Base-by-base conservation (phyloP, 495 filamentous ascomycete species). In the Penicillium bialowiezense region DNA sequence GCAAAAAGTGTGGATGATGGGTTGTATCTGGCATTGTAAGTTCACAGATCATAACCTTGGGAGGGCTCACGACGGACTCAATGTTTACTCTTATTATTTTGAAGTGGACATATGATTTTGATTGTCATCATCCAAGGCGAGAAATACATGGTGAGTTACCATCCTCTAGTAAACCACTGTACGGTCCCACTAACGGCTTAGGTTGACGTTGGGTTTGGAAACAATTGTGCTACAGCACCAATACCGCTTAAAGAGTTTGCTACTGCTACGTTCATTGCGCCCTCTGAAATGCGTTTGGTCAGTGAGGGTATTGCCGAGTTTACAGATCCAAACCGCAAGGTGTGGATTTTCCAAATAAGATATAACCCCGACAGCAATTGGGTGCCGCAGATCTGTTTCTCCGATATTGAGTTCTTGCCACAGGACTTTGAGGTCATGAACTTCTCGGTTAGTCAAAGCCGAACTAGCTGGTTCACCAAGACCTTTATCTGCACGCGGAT, bases 121-220 rank as follows among this genome's bases (percentile, higher is more conserved):
- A 74, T 92, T 37, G 81, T 88, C 42, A 75, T 68, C 7, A 73
- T 90, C 44, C 59, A 69, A 3, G 62, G 55, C n/a, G 33, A 59
- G 28, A 76, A 73, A 52, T 87, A 81, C 52, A 72, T 83, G 53
- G 68, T 70, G 32, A 26, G 55, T 45, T 3, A 29, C 45, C 14
- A 29, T 4, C 7, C 3, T 32, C 42, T 13, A n/a, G 20, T 10
- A 12, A 13, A 15, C 31, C 7, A 41, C 15, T 32, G 32, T 45
- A 32, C 10, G 7, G 44, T 31, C 7, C 13, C 3, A 21, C 50
- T 55, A 36, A 59, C 21, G 31, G 3, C 19, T 13, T 36, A 72
- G 69, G 75, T 90, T 15, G 88, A 92, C 56, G 86, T 90, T 8
- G 87, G 81, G 7, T 90, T 90, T 54, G 88, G 88, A 15, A 72